phyloP scores from a whole-genome alignment of 1,284 basidiomycete species.

The Trichosporon faecale region DNA sequence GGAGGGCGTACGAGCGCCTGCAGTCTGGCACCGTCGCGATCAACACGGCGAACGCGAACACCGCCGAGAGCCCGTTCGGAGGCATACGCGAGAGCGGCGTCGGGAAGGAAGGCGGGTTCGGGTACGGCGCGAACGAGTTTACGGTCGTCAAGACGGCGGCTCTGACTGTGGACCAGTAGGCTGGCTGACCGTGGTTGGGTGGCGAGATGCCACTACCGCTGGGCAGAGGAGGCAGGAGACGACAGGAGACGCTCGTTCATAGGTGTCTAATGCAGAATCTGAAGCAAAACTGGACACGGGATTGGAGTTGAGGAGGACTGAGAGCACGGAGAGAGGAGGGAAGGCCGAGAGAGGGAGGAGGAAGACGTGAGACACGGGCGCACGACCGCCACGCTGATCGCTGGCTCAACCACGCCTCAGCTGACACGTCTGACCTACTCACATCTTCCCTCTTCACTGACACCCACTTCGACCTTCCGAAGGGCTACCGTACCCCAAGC shows the following conservation, averaged over 20 bases:
- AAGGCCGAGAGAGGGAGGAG: background rate
- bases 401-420: background rate
- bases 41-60: slow-evolving; percentile 75
- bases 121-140: slow-evolving; percentile 27
- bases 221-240: background rate
- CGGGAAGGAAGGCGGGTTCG: slow-evolving; percentile 30
- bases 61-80: slow-evolving; percentile 80
- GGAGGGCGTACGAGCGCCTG: slow-evolving; percentile 87
- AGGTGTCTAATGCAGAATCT: background rate
- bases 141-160: slow-evolving; percentile 23
- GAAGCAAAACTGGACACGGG: no score
- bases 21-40: slow-evolving; percentile 80
- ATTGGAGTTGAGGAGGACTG: no score
- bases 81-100: slow-evolving; percentile 55
- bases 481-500: no score
- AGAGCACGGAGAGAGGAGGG: no score
- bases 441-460: background rate
- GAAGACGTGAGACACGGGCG: background rate
- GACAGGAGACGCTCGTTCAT: background rate
- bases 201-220: no score
- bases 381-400: background rate
- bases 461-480: no score
- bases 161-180: slow-evolving; percentile 11
- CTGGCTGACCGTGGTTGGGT: no score
- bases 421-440: background rate